Evolutionary conservation across 495 filamentous ascomycete genomes (phyloP), one percentile per base, ranked within the genome.

Genomic region (Lasiosphaeris hirsuta): DNA sequence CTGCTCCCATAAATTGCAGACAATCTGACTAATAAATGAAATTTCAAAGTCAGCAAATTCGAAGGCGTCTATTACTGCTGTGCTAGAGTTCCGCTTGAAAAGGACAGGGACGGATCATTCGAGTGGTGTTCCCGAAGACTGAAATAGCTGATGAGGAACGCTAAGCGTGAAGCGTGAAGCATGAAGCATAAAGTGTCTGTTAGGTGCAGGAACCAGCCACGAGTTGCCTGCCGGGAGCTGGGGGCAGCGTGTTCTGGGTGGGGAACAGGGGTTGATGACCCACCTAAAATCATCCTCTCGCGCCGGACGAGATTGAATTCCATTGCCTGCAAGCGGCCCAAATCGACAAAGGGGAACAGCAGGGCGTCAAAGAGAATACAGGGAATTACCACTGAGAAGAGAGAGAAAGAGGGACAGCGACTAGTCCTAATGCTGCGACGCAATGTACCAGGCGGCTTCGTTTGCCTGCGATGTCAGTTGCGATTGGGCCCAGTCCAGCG

Each of bases 381-480:
- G 23, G 23, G 5, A 30, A 30, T 2, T 30, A 30, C 23, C 23
- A 5, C 23, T 30, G 6, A n/a, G 43, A 45, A 30, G 43, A 10
- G 43, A 45, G 30, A 6, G 0, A 15, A 23, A 30, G 43, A 45
- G 30, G 15, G 23, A 30, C 2, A 30, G 23, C 23, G 23, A 2
- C 23, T 5, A 13, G 30, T 51, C 37, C 14, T 37, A 11, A 81
- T 82, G 79, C 72, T 81, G 62, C 49, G 70, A 48, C 65, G 70
- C 54, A 66, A 64, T 48, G 58, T 67, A 13, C 50, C 66, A 11
- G 54, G 70, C 54, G 58, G 72, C 64, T 72, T 75, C 55, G 70
- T 81, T 66, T 82, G 79, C 71, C 62, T 80, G 42, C 63, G 72
- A 69, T 82, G 79, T 65, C 78, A 68, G 39, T 56, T 73, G 44